Evolutionary conservation across 805 yeast species (phyloP).

Genomic region (Starmera quercuum): DNA sequence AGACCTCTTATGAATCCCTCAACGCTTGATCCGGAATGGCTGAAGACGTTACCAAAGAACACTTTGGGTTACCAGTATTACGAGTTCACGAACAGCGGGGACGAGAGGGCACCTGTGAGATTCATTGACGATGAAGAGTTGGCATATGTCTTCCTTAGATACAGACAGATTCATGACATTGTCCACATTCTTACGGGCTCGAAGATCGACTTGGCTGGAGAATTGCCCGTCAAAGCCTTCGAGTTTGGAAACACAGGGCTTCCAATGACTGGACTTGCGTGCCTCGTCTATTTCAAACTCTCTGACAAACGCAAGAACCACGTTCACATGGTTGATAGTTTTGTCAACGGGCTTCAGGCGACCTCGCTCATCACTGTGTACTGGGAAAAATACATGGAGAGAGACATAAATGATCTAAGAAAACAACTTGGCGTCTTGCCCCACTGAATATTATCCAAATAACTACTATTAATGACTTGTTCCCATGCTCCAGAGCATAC

Average conservation of each 20-base stretch:
- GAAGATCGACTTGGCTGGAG: constrained; percentile 94
- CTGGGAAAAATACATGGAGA: constrained; percentile 80
- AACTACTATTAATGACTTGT: too few relatives aligned
- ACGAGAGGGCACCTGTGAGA: constrained; percentile 81
- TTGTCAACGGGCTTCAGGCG: constrained; percentile 66
- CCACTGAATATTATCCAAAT: background rate
- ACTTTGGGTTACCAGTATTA: constrained; percentile 79
- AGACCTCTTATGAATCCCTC: constrained; percentile 77
- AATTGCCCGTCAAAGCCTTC: constrained; percentile 84
- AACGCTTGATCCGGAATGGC: constrained; percentile 53
- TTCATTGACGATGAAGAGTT: constrained; percentile 85
- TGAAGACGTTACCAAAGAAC: constrained; percentile 53
- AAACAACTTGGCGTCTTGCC: constrained; percentile 50
- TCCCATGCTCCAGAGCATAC: too few relatives aligned
- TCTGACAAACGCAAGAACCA: constrained; percentile 54
- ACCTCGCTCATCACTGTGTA: constrained; percentile 79
- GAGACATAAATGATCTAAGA: constrained; percentile 68
- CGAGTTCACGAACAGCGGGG: constrained; percentile 87
- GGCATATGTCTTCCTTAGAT: constrained; percentile 89
- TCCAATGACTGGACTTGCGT: constrained; percentile 89
- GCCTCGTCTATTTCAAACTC: constrained; percentile 81
- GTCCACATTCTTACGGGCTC: constrained; percentile 88
- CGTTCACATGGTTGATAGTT: constrained; percentile 45
- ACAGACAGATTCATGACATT: constrained; percentile 95
- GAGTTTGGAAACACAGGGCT: constrained; percentile 89